Evolutionary conservation across 192 early-diverging fungal genomes (phyloP), one percentile per base, ranked within the genome.

Genomic region (Coemansia sp.): DNA sequence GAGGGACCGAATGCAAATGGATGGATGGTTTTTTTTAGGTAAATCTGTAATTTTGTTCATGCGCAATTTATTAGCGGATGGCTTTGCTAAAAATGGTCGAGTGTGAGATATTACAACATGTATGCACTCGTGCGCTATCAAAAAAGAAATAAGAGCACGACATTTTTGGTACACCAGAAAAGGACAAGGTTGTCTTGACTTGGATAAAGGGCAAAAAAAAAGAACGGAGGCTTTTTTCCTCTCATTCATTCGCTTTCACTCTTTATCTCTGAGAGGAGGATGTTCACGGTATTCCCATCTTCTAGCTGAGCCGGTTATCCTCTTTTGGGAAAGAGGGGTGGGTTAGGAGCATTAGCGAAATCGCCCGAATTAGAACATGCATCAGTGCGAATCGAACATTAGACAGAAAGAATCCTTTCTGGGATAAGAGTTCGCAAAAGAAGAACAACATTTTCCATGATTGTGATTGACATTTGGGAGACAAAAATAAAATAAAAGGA

Each of bases 351-450:
- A 11, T 11, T 11, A 36, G 34, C 13, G 34, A 36, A 36, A 36
- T 36, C 34, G 34, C 34, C 34, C 34, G 10, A 48, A 48, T 25
- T 25, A 48, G 20, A 9, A 48, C 23, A 48, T 48, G 45, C 45
- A 48, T 25, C 11, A 25, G 10, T 25, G 8, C 22, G 45, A 23
- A 48, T 48, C 45, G 45, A 48, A 48, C 45, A 48, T 48, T 48
- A 20, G 41, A 62, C 47, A 17, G 56, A 64, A 22, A 64, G 34
- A 29, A 28, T 25, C 4, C 45, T 48, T 48, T 48, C 45, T 48
- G 23, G 10, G 23, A 11, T 11, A 48, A 48, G 22, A 48, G 45
- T 25, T 48, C 25, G 45, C 23, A 13, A 48, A 13, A 48, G 25
- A 48, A 48, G 13, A 23, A 48, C 22, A 48, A 48, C 10, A 15